Base-by-base conservation (phyloP, 192 early-diverging fungal genomes). In the Rhizophlyctis rosea region DNA sequence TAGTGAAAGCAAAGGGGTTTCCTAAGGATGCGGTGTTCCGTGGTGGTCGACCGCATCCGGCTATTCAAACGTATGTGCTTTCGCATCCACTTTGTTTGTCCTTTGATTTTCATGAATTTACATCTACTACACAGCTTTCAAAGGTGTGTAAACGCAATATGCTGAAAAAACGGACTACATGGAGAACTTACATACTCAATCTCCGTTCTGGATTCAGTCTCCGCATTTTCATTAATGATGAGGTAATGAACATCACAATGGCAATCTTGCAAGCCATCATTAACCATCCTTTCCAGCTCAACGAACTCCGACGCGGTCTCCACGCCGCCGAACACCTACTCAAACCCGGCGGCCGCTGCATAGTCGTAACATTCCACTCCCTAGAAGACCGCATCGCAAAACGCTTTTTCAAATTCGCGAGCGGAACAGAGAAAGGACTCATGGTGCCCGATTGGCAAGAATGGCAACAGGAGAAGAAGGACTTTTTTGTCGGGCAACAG, bases 321-420 rank as follows among this genome's bases (percentile, higher is more conserved):
- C 30, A 58, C 0, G 55, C 76, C 3, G 81, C 86, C 3, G 77
- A 79, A 59, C 57, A 61, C 21, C 64, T 87, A 3, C 74, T 89
- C 3, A 57, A 56, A 5, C 81, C 85, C 0, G 61, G 70, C 35
- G 86, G 84, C 0, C 71, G 73, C 1, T 64, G 88, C 27, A 82
- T 82, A 0, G 79, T 76, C 18, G 83, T 89, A 1, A 84, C 86
- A 3, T 91, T 91, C 57, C 89, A 91, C 61, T 88, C 86, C 0
- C 70, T 89, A 4, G 89, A 91, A 60, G 89, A 91, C 61, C 34
- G 80, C 34, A 81, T 89, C n/a, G 82, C 81, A 18, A 91, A 91
- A 59, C 72, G 78, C 53, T 82, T 80, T 48, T 69, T 91, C 23
- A 55, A 72, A 48, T 32, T 57, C 3, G 62, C 50, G 69, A 25